phyloP scores from a whole-genome alignment of 2,329 filamentous ascomycete species.

The Venturia pyrina region DNA sequence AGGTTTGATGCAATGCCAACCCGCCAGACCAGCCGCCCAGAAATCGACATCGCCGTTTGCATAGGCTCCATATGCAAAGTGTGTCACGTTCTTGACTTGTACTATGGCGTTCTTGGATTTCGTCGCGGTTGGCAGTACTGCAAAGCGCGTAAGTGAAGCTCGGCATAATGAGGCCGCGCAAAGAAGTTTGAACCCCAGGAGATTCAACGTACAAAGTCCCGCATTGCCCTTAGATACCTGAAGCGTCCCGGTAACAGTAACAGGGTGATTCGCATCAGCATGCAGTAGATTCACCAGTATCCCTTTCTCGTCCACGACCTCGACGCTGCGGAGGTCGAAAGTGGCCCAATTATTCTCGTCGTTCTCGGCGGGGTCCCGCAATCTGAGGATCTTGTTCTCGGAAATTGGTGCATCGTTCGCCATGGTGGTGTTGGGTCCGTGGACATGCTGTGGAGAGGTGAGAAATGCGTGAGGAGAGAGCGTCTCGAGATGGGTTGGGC shows the following conservation, averaged over 20 bases:
- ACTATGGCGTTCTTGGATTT: conserved; percentile 10
- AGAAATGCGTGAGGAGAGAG: background rate
- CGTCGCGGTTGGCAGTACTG: conserved; percentile 12
- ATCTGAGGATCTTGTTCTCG: conserved; percentile 30
- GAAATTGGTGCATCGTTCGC: conserved; percentile 12
- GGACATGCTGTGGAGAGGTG: background rate
- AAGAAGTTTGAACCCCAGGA: background rate
- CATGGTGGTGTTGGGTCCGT: conserved; percentile 1
- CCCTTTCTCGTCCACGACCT: conserved; percentile 45
- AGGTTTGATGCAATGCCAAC: conserved; percentile 60
- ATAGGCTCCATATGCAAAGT: conserved; percentile 39
- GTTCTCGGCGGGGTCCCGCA: conserved; percentile 28
- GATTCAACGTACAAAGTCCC: conserved; percentile 14
- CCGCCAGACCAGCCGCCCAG: conserved; percentile 55
- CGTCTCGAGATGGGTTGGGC: background rate
- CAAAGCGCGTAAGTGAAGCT: conserved; percentile 10
- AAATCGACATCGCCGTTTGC: conserved; percentile 49
- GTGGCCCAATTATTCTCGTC: conserved; percentile 47
- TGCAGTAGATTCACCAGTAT: conserved; percentile 49
- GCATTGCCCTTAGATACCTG: conserved; percentile 19
- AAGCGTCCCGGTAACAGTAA: conserved; percentile 51
- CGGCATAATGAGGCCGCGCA: conserved; percentile 9
- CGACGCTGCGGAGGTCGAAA: conserved; percentile 51
- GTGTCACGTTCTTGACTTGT: conserved; percentile 37
- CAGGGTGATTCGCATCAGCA: conserved; percentile 49